Percentiles rank a stretch among this genome's conserved stretches.
Evolutionary conservation across 1,284 basidiomycete genomes (phyloP).

Genomic region (Sporisorium graminicola): DNA sequence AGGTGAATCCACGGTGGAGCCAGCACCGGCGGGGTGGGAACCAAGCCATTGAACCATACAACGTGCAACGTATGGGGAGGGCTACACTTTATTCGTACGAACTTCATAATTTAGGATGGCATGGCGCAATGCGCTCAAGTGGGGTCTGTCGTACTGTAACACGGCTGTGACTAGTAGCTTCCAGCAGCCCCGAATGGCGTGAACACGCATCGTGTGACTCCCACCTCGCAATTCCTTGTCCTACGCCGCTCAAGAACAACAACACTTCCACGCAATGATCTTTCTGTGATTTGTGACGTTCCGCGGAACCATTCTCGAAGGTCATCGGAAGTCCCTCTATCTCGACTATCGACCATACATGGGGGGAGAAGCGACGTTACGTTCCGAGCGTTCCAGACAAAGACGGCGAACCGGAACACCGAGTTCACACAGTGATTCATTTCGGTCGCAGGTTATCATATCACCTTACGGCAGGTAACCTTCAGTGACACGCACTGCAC

Average conservation of each 20-base stretch:
- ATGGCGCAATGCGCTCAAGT: background rate
- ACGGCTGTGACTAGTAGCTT: background rate
- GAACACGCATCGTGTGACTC: background rate
- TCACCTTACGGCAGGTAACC: background rate
- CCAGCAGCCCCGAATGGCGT: background rate
- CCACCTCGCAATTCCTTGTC: background rate
- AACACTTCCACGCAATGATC: background rate
- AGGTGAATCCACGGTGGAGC: background rate
- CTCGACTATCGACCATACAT: constrained; percentile 1
- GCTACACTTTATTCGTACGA: background rate
- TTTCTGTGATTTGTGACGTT: background rate
- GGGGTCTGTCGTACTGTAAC: background rate
- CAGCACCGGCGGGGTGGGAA: background rate
- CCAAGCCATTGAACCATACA: background rate
- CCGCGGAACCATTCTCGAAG: background rate
- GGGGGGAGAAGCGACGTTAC: too few relatives aligned
- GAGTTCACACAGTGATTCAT: constrained; percentile 2
- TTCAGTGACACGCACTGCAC: background rate
- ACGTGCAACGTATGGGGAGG: background rate
- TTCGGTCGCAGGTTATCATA: constrained; percentile 1
- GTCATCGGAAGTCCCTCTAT: constrained; percentile 1
- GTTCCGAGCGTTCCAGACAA: constrained; percentile 3
- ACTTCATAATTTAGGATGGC: background rate
- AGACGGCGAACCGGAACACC: background rate
- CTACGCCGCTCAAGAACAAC: background rate